Percentiles rank a stretch among this genome's conserved stretches.
Conservation (phyloP, 1,139 yeast genomes). For the Yamadazyma diddensiae region DNA sequence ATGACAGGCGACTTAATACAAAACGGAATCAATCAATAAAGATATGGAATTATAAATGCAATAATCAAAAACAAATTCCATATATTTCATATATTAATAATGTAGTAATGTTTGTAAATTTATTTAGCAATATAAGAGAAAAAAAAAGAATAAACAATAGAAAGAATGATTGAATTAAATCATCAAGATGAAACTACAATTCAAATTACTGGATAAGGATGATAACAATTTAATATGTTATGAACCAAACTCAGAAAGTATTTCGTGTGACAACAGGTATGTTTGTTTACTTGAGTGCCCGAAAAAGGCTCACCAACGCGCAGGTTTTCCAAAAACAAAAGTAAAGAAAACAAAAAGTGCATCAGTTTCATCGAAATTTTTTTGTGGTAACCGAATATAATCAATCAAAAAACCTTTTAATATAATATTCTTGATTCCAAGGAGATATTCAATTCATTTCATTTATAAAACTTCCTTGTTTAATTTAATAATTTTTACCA, state of each 20-base stretch:
- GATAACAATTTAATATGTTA: too few relatives aligned
- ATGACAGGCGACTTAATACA: too few relatives aligned
- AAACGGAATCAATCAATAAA: too few relatives aligned
- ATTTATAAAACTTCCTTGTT: background rate
- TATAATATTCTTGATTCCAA: background rate
- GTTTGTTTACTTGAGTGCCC: conserved; percentile 15
- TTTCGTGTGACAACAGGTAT: too few relatives aligned
- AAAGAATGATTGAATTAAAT: too few relatives aligned
- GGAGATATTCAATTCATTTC: background rate
- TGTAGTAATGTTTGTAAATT: too few relatives aligned
- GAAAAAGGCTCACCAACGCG: conserved; percentile 13
- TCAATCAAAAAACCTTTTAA: conserved; percentile 1
- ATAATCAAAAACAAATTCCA: background rate
- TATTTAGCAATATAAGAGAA: too few relatives aligned
- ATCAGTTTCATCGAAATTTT: conserved; percentile 6
- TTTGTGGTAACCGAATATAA: conserved; percentile 6
- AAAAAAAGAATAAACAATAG: too few relatives aligned
- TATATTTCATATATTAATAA: too few relatives aligned
- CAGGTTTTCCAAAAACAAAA: conserved; percentile 12
- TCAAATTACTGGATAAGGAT: background rate
- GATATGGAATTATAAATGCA: background rate
- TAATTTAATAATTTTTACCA: background rate
- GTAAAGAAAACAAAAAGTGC: conserved; percentile 11
- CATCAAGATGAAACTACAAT: background rate
- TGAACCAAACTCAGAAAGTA: too few relatives aligned